Conservation (phyloP, 768 basidiomycete species). For the Chalciporus piperatus region DNA sequence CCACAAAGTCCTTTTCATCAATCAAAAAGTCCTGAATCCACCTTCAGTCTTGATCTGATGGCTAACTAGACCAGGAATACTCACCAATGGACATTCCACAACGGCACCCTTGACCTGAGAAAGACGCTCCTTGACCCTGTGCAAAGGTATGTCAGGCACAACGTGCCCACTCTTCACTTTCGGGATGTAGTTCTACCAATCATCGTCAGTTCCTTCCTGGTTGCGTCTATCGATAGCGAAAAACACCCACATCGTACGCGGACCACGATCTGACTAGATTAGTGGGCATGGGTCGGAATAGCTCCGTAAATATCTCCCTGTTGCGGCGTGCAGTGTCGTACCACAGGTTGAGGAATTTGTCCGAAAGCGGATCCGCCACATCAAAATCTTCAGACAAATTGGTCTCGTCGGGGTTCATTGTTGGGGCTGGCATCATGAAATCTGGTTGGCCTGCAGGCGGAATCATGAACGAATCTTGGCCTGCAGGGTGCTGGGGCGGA, state of each 20-base stretch:
- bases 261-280: constrained; percentile 79
- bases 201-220: constrained; percentile 5
- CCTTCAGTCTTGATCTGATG: constrained; percentile 5
- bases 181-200: constrained; percentile 63
- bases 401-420: constrained; percentile 66
- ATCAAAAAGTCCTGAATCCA: constrained; percentile 73
- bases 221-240: not conserved
- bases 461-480: constrained; percentile 58
- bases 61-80: constrained; percentile 15
- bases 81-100: constrained; percentile 74
- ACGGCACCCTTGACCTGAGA: constrained; percentile 63
- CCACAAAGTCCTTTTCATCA: constrained; percentile 69
- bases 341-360: constrained; percentile 59
- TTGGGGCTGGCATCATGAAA: constrained; percentile 79
- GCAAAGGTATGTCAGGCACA: constrained; percentile 60
- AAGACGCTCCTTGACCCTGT: constrained; percentile 74
- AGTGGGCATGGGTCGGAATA: constrained; percentile 84
- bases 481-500: constrained; percentile 56
- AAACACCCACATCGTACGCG: constrained; percentile 63
- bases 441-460: constrained; percentile 49
- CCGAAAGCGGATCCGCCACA: constrained; percentile 77
- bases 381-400: constrained; percentile 51
- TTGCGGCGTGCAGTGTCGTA: constrained; percentile 73
- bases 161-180: constrained; percentile 83
- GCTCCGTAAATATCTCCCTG: constrained; percentile 79